Percentiles rank a stretch among this genome's conserved stretches.
Evolutionary conservation across 1,139 yeast species (phyloP).

Genomic region (Entelexis paramagnoliae): DNA sequence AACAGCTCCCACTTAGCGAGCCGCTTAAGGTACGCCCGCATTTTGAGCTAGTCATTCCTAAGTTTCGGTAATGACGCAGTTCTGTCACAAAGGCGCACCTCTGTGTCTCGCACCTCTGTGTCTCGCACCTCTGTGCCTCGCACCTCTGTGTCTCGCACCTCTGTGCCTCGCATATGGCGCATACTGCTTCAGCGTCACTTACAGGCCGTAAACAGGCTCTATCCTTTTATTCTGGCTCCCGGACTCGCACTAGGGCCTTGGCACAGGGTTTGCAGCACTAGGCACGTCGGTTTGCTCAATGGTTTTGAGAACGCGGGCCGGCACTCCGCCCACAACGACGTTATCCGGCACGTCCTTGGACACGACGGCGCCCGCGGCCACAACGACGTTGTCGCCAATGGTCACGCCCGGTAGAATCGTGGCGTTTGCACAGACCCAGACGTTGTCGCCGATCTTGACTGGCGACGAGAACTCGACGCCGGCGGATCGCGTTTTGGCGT

Average conservation of each 20-base stretch:
- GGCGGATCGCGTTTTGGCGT: slow-evolving; percentile 38
- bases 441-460: slow-evolving; percentile 49
- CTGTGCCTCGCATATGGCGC: too few relatives aligned
- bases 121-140: too few relatives aligned
- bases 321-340: slow-evolving; percentile 50
- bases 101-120: too few relatives aligned
- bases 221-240: neutral
- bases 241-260: neutral
- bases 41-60: too few relatives aligned
- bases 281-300: slow-evolving; percentile 9
- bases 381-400: slow-evolving; percentile 51
- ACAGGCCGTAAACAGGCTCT: too few relatives aligned
- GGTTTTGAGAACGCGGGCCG: slow-evolving; percentile 39
- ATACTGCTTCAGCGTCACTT: too few relatives aligned
- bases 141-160: too few relatives aligned
- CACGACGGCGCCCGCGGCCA: slow-evolving; percentile 62
- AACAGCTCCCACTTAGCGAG: too few relatives aligned
- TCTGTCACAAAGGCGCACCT: too few relatives aligned
- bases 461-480: slow-evolving; percentile 48
- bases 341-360: slow-evolving; percentile 44
- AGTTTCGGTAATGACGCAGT: too few relatives aligned
- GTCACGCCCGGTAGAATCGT: slow-evolving; percentile 55
- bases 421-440: slow-evolving; percentile 55
- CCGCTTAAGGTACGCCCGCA: too few relatives aligned
- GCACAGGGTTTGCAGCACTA: neutral